Base-by-base conservation (phyloP, 768 basidiomycete species). In the Polyporus arcularius region DNA sequence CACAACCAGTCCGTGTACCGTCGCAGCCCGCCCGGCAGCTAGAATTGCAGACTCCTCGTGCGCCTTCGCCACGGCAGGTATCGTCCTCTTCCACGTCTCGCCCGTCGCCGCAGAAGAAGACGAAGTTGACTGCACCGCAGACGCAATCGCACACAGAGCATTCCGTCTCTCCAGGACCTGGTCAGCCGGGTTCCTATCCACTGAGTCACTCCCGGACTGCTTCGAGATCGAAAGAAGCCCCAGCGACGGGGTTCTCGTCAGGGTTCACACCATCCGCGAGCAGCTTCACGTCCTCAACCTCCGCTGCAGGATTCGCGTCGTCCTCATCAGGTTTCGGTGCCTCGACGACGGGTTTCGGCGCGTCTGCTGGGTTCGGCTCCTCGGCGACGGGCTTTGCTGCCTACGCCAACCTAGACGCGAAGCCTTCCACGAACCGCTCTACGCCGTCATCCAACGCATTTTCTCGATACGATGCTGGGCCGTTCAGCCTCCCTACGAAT, bases 21-120 rank as follows among this genome's bases (percentile, higher is more conserved):
- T 26, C 46, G 12, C 46, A 26, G 8, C 46, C 46, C 4, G 21
- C 2, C 0, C 46, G 14, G 26, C 46, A 18, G 26, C 21, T 48
- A 8, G 28, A 48, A 21, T 16, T 43, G 47, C 12, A 14, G 47
- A 35, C 31, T 52, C 30, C 50, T 2, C 47, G 2, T 16, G 30
- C 16, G 15, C 47, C 47, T 49, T 28, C 21, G 26, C 10, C 15
- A 14, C 11, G 43, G 4, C 16, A 16, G 8, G 21, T 45, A 8
- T 8, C 8, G 2, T 26, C 9, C 21, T 53, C 35, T n/a, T 58
- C 21, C 26, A 11, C 41, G 11, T 28, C 58, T 15, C 49, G 43
- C 14, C 59, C 55, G 3, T 58, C 63, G 15, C 59, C 63, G 4
- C 45, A 55, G 18, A 64, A 64, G 48, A 64, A 61, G 52, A 45